These are phyloP conservation scores for Marchantia paleacea DNA, from an alignment of 225 moss, liverwort and hornwort species.

Conservation along the genomic window DNA sequence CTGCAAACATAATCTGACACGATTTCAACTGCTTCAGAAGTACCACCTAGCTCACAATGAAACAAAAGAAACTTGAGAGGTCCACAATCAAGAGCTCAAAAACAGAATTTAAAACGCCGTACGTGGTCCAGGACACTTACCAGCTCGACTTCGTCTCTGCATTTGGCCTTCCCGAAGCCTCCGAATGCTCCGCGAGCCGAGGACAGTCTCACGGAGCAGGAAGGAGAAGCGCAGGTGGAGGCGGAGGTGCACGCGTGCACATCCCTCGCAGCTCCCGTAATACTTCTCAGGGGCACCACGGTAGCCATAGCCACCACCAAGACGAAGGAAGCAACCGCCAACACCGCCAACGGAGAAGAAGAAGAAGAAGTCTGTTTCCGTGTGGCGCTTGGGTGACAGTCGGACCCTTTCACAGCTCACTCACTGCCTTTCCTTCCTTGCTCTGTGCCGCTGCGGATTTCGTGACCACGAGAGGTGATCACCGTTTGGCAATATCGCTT, in stretches of 20 bases:
- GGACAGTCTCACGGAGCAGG: not conserved
- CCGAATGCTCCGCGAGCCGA: not conserved
- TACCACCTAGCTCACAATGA: not conserved
- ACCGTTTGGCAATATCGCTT: no score
- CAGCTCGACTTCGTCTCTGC: not conserved
- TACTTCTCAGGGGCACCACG: not conserved
- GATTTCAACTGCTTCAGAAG: not conserved
- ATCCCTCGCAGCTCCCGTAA: not conserved
- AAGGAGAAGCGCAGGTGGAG: not conserved
- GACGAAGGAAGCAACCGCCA: not conserved
- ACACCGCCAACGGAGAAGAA: no score
- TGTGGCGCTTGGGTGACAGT: no score
- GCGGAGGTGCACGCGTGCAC: not conserved
- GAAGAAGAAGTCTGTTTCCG: no score
- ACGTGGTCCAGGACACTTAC: not conserved
- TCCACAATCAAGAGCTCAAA: not conserved
- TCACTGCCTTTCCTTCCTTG: no score
- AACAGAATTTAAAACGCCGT: not conserved
- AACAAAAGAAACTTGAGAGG: not conserved
- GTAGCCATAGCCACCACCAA: not conserved
- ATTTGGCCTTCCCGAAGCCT: not conserved
- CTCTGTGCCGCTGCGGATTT: no score
- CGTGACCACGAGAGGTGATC: no score
- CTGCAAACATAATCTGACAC: not conserved
- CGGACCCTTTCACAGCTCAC: no score